A percentile compares a stretch with the other conserved stretches of the same genome.
Conservation (phyloP, 2,329 filamentous ascomycete species). For the Blumeria graminis region DNA sequence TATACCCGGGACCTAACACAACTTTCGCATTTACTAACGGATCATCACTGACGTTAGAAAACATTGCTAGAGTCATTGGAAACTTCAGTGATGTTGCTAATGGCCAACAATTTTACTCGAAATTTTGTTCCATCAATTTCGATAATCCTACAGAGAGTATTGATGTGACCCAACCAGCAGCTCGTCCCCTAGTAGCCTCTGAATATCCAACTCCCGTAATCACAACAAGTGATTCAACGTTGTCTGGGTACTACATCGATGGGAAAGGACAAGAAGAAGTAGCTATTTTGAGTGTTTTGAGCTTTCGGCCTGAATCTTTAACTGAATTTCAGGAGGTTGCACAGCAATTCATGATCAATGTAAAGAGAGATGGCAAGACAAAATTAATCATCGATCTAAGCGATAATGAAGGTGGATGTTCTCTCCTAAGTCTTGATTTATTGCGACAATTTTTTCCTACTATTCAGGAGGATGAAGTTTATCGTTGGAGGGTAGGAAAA, state of each 20-base stretch:
- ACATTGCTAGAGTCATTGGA: slow-evolving; percentile 17
- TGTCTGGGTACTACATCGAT: slow-evolving; percentile 13
- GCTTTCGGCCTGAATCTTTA: slow-evolving; percentile 8
- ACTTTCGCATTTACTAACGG: slow-evolving; percentile 19
- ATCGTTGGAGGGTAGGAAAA: slow-evolving; percentile 10
- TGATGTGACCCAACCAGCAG: background rate
- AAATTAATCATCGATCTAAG: slow-evolving; percentile 40
- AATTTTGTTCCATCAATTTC: slow-evolving; percentile 8
- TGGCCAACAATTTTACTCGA: slow-evolving; percentile 11
- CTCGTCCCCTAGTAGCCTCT: background rate
- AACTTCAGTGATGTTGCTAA: slow-evolving; percentile 14
- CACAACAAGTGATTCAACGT: slow-evolving; percentile 9
- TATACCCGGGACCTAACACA: slow-evolving; percentile 18
- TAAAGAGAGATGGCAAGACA: slow-evolving; percentile 23
- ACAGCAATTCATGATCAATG: slow-evolving; percentile 21
- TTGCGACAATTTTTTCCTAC: too few relatives aligned
- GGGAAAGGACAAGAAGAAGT: slow-evolving; percentile 12
- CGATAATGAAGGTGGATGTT: slow-evolving; percentile 4
- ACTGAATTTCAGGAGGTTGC: slow-evolving; percentile 12
- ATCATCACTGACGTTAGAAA: slow-evolving; percentile 14
- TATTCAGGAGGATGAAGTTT: slow-evolving; percentile 8
- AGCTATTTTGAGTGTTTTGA: slow-evolving; percentile 11
- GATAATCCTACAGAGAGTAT: slow-evolving; percentile 2
- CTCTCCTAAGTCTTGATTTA: too few relatives aligned
- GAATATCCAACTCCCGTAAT: slow-evolving; percentile 12